Evolutionary conservation across 2,329 filamentous ascomycete species (phyloP).

Genomic region (Curvularia hawaiiensis): DNA sequence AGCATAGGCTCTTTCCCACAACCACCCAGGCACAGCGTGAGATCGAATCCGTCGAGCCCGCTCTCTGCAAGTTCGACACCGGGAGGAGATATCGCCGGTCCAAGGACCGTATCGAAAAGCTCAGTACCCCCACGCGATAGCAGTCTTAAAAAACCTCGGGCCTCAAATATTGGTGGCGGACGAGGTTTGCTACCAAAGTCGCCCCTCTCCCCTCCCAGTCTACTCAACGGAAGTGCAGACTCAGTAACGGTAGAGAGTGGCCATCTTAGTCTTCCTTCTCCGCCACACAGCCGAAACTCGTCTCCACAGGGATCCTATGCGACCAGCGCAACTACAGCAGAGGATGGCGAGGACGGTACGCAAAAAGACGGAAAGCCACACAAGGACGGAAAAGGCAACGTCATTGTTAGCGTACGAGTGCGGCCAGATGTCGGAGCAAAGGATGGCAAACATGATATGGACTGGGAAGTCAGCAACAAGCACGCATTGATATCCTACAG

Average conservation of each 20-base stretch:
- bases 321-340: conserved; percentile 83
- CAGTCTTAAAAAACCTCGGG: conserved; percentile 56
- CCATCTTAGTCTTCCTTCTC: conserved; percentile 77
- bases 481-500: conserved; percentile 80
- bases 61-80: conserved; percentile 56
- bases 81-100: conserved; percentile 40
- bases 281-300: conserved; percentile 86
- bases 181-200: conserved; percentile 42
- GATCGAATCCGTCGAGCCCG: conserved; percentile 57
- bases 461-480: conserved; percentile 91
- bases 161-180: conserved; percentile 43
- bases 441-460: conserved; percentile 70
- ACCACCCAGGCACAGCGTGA: conserved; percentile 71
- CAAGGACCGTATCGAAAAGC: conserved; percentile 33
- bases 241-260: conserved; percentile 71
- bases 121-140: conserved; percentile 38
- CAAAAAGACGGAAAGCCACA: conserved; percentile 46
- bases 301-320: conserved; percentile 93
- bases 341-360: conserved; percentile 74
- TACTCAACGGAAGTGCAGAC: conserved; percentile 80
- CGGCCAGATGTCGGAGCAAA: conserved; percentile 77
- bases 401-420: conserved; percentile 92
- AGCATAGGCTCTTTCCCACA: conserved; percentile 95
- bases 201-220: conserved; percentile 65
- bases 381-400: conserved; percentile 88